A percentile compares a stretch with the other conserved stretches of the same genome.
phyloP scores from a whole-genome alignment of 2,329 filamentous ascomycete species.

The Verticillium longisporum region DNA sequence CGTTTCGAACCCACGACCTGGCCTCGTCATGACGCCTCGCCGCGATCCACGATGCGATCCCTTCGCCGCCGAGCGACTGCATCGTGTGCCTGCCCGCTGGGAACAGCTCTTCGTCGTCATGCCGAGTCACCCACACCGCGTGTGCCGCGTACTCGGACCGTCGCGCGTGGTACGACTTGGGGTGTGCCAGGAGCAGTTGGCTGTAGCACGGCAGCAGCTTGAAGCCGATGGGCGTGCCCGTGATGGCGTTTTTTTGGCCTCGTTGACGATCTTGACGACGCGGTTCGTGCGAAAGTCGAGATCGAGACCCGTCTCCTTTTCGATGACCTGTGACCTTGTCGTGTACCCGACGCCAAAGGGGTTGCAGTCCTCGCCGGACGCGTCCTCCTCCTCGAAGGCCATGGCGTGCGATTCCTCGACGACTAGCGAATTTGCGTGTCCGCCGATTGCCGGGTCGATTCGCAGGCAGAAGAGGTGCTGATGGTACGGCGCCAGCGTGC shows the following conservation, averaged over 20 bases:
- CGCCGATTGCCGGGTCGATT: slow-evolving; percentile 59
- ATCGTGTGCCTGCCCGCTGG: slow-evolving; percentile 35
- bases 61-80: slow-evolving; percentile 36
- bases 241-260: slow-evolving; percentile 32
- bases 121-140: slow-evolving; percentile 36
- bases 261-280: slow-evolving; percentile 41
- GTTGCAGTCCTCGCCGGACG: slow-evolving; percentile 26
- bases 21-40: slow-evolving; percentile 20
- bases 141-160: slow-evolving; percentile 36
- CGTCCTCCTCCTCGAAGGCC: slow-evolving; percentile 22
- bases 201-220: slow-evolving; percentile 39
- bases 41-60: slow-evolving; percentile 31
- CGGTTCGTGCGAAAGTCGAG: slow-evolving; percentile 42
- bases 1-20: slow-evolving; percentile 36
- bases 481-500: slow-evolving; percentile 58
- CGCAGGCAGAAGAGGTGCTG: slow-evolving; percentile 62
- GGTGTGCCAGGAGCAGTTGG: slow-evolving; percentile 33
- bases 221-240: slow-evolving; percentile 36
- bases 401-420: slow-evolving; percentile 32
- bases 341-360: slow-evolving; percentile 42
- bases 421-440: slow-evolving; percentile 45
- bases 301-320: slow-evolving; percentile 37
- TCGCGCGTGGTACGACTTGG: slow-evolving; percentile 28
- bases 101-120: slow-evolving; percentile 34
- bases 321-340: slow-evolving; percentile 34